Conservation (phyloP, 2,329 filamentous ascomycete species). For the Fusarium circinatum region DNA sequence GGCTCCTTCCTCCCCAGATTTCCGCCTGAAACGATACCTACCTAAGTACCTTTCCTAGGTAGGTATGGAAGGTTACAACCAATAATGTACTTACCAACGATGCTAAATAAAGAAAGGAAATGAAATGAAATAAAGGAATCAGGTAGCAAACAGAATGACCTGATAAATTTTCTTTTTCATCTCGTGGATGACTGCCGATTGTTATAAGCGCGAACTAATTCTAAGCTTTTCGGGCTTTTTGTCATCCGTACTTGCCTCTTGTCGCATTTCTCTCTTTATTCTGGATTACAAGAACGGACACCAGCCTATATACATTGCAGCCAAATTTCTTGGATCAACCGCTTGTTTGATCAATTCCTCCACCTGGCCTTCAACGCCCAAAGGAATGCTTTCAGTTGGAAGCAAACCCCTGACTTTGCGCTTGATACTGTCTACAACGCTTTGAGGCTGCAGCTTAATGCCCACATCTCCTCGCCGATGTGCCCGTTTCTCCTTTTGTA, state of each 20-base stretch:
- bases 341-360: slow-evolving; percentile 92
- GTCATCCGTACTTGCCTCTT: neutral
- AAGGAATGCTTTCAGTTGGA: slow-evolving; percentile 86
- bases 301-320: slow-evolving; percentile 98
- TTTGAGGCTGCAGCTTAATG: slow-evolving; percentile 67
- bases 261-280: neutral
- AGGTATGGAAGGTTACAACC: neutral
- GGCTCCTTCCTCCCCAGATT: neutral
- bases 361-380: slow-evolving; percentile 97
- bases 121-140: neutral
- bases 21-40: slow-evolving; percentile 1
- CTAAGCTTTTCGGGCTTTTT: neutral
- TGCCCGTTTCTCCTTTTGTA: slow-evolving; percentile 73
- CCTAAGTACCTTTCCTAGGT: no score
- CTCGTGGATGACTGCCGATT: neutral
- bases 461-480: slow-evolving; percentile 52
- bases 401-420: slow-evolving; percentile 87
- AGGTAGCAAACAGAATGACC: neutral
- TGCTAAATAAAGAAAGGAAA: neutral
- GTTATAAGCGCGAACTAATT: neutral
- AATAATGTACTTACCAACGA: neutral
- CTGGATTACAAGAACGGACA: slow-evolving; percentile 61
- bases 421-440: slow-evolving; percentile 88
- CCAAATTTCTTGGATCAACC: slow-evolving; percentile 80
- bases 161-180: neutral